Evolutionary conservation across 805 yeast genomes (phyloP).

Genomic region (Scheffersomyces amazonensis): DNA sequence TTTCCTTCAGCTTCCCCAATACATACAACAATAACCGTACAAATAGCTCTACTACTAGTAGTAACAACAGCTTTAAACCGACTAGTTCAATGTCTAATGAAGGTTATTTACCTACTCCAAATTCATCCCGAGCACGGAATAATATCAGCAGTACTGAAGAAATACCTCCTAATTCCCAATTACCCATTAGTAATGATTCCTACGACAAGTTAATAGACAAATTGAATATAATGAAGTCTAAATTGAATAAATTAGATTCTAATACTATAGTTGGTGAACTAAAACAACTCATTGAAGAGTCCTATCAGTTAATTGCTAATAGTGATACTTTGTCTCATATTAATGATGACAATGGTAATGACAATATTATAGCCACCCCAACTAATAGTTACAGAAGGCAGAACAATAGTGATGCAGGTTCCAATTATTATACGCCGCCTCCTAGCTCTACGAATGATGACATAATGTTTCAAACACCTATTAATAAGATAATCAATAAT

Average conservation of each 20-base stretch:
- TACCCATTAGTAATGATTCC: background rate
- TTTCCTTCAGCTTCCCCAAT: background rate
- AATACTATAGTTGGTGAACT: background rate
- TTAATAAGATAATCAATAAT: background rate
- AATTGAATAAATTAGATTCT: background rate
- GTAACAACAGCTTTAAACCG: background rate
- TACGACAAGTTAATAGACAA: background rate
- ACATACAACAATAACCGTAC: background rate
- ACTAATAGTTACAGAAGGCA: too few species aligned
- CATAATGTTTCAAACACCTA: background rate
- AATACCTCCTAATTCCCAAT: too few species aligned
- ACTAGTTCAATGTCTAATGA: slow-evolving; percentile 1
- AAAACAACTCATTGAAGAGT: slow-evolving; percentile 2
- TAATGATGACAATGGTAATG: background rate
- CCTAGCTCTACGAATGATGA: background rate
- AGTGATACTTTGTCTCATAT: background rate
- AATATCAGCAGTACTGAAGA: too few species aligned
- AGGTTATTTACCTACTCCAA: background rate
- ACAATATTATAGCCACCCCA: background rate
- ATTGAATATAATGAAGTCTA: background rate
- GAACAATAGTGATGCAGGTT: background rate
- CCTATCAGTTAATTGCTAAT: background rate
- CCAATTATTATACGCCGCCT: background rate
- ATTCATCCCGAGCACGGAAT: background rate
- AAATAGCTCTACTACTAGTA: background rate